phyloP scores from a whole-genome alignment of 2,329 filamentous ascomycete species.

The Cercospora nicotianae region DNA sequence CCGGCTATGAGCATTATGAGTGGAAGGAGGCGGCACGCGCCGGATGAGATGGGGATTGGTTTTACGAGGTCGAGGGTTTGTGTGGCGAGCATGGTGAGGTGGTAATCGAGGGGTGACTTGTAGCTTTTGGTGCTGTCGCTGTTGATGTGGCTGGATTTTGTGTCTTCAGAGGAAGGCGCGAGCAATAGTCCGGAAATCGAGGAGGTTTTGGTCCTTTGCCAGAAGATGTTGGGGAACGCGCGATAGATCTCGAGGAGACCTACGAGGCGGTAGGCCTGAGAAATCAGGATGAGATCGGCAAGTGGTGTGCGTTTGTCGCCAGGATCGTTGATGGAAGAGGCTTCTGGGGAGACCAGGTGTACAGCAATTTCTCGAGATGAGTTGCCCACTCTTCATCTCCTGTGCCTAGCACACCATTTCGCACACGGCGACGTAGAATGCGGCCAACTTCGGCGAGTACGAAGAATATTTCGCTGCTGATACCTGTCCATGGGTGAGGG shows the following conservation, averaged over 20 bases:
- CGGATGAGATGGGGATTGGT: conserved; percentile 53
- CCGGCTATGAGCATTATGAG: conserved; percentile 54
- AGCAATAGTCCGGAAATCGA: not conserved
- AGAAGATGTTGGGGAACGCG: conserved; percentile 47
- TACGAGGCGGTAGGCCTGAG: conserved; percentile 54
- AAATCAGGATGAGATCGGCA: conserved; percentile 54
- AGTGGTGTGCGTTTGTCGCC: conserved; percentile 56
- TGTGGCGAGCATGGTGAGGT: conserved; percentile 54
- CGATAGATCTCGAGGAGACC: conserved; percentile 58
- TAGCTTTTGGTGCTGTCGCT: conserved; percentile 18
- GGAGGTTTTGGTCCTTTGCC: conserved; percentile 1
- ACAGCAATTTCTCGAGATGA: conserved; percentile 51
- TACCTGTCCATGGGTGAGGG: conserved; percentile 54
- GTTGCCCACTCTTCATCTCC: conserved; percentile 41
- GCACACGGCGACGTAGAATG: conserved; percentile 26
- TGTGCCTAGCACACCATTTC: conserved; percentile 15
- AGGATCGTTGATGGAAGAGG: conserved; percentile 51
- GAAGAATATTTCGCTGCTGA: conserved; percentile 47
- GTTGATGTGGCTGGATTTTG: not conserved
- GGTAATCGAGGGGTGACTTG: conserved; percentile 35
- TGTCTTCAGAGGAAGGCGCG: not conserved
- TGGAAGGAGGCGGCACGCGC: conserved; percentile 56
- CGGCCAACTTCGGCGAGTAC: conserved; percentile 50
- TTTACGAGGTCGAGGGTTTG: conserved; percentile 53
- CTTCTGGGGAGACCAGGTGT: conserved; percentile 50